These are phyloP conservation scores for Kingdonia uniflora DNA, from an alignment of 164 flowering plant genomes.

Conservation along the genomic window DNA sequence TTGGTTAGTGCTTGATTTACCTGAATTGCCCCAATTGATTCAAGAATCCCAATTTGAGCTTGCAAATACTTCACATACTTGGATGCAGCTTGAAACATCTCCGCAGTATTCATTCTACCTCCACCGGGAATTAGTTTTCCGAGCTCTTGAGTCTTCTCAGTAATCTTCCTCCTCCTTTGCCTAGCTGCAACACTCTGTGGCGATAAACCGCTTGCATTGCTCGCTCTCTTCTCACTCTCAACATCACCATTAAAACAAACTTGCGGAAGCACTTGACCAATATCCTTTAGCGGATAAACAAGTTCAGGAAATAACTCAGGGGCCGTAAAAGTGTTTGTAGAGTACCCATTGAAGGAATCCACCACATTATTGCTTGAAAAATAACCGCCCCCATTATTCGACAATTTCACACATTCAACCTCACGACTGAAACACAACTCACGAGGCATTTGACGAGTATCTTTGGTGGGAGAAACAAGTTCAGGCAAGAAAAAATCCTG, in stretches of 20 bases:
- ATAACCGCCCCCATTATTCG: no score
- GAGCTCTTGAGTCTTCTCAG: conserved; percentile 79
- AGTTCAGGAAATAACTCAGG: no score
- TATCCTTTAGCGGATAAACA: no score
- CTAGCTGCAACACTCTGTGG: conserved; percentile 75
- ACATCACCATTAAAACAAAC: not conserved
- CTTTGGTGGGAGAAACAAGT: no score
- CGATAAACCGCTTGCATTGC: conserved; percentile 20
- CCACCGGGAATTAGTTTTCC: conserved; percentile 84
- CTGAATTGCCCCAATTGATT: conserved; percentile 20
- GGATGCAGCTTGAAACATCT: conserved; percentile 69
- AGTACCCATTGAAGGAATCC: no score
- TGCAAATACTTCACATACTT: conserved; percentile 66
- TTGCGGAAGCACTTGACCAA: no score
- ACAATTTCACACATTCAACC: no score
- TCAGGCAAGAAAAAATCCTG: no score
- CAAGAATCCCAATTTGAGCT: conserved; percentile 56
- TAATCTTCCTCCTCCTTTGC: conserved; percentile 73
- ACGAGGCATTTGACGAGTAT: no score
- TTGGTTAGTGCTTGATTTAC: not conserved
- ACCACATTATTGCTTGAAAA: no score
- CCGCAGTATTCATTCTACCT: conserved; percentile 69
- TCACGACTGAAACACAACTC: no score
- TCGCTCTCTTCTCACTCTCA: not conserved
- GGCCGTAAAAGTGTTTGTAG: no score